Evolutionary conservation across 768 basidiomycete species (phyloP), one percentile per base, ranked within the genome.

Genomic region (Agaricus blazei): DNA sequence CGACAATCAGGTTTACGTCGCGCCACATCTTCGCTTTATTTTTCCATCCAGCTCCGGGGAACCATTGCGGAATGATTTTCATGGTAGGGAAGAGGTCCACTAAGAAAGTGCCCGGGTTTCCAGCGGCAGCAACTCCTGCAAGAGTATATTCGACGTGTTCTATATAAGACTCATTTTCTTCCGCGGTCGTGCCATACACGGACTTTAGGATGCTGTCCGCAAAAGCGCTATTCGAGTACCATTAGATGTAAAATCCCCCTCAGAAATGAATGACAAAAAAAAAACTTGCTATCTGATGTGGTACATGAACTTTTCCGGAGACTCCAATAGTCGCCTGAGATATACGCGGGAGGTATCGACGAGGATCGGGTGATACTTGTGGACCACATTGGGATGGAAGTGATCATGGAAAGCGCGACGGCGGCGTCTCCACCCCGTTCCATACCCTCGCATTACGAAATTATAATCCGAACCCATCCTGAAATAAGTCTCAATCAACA

Each of bases 221-320:
- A 4, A 73, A 70, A 4, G 76, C 68, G n/a, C 73, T 77, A 56
- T 57, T 14, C 51, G 56, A 24, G 11, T 23, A 23, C 6, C 24
- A 31, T 47, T 11, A 8, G 24, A 31, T 19, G 19, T 19, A 19
- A 19, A 19, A 19, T 19, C 19, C 19, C 19, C 19, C 19, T 19
- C 19, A 19, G 19, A 19, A 19, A 19, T 19, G 19, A 19, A 19
- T 19, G 19, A 19, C 19, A 11, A 29, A 14, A 5, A 29, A 3
- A 29, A 3, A 12, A 51, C 71, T 66, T 63, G 77, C 72, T 75
- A 73, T 34, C 76, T 69, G 31, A 80, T 68, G 54, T 81, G 76
- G 44, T 73, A 68, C 43, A 15, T 48, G 37, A 57, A 54, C 9
- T 57, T 43, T 12, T 55, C 48, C n/a, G 59, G 59, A 19, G 49